phyloP scores from a whole-genome alignment of 257 asterid genomes.

The Solanum etuberosum region DNA sequence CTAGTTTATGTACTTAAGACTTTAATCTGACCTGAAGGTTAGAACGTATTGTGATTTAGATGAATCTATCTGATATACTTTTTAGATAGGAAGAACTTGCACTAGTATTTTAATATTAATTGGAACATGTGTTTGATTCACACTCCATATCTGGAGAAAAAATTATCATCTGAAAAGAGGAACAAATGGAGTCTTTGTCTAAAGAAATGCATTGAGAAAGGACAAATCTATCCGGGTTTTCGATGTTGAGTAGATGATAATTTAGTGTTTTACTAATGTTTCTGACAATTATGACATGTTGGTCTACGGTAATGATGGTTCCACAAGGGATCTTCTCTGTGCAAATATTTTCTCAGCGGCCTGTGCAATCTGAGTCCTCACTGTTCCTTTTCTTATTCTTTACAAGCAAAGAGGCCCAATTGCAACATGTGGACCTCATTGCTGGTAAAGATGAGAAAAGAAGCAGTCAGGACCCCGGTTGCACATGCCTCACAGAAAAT shows the following conservation, averaged over 20 bases:
- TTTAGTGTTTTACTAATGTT: conserved; percentile 26
- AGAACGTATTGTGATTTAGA: not conserved
- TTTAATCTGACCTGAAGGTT: not conserved
- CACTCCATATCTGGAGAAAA: not conserved
- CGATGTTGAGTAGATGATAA: conserved; percentile 49
- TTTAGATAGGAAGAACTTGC: not conserved
- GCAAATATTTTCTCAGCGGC: conserved; percentile 56
- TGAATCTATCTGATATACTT: not conserved
- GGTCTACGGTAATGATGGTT: conserved; percentile 4
- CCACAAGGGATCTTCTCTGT: conserved; percentile 27
- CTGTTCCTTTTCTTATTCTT: conserved; percentile 65
- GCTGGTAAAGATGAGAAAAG: too few relatives aligned
- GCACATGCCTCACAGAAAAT: conserved; percentile 56
- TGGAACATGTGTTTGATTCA: not conserved
- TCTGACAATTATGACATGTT: conserved; percentile 21
- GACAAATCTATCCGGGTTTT: not conserved
- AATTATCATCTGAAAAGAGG: not conserved
- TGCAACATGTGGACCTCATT: conserved; percentile 22
- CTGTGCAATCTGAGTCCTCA: conserved; percentile 65
- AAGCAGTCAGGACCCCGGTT: conserved; percentile 15
- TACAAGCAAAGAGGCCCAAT: conserved; percentile 38
- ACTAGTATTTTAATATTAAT: not conserved
- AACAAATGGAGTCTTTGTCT: not conserved
- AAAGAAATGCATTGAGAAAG: too few relatives aligned
- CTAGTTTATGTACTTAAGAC: not conserved